Evolutionary conservation across 495 filamentous ascomycete genomes (phyloP), one percentile per base, ranked within the genome.

Genomic region (Durotheca rogersii): DNA sequence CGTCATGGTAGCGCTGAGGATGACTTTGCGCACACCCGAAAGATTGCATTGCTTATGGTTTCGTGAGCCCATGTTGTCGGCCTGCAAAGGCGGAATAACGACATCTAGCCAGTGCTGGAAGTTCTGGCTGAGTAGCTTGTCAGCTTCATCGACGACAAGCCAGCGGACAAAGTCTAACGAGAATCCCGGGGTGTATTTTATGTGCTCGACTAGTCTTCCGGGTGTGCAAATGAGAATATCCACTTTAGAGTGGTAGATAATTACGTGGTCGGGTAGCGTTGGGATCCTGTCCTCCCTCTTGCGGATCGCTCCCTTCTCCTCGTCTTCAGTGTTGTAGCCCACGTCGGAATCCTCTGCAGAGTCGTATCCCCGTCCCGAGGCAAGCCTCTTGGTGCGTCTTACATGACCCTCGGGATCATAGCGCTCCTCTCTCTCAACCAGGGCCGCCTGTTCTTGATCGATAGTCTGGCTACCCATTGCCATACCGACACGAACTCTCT

Each of bases 1-100:
- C 1, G 90, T 95, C 88, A 98, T 95, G 0, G 94, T 96, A 6
- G 93, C 93, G 63, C 89, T 95, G 7, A 96, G 74, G 27, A 95
- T 72, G 16, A 96, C 74, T 65, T 95, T 95, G 33, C 81, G 70
- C 33, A 80, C 72, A 7, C 80, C 68, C 0, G 73, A 67, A 19
- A 69, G 56, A 52, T 73, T 71, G 10, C 66, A 73, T 7, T 73
- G 74, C 34, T 76, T 78, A n/a, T 78, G 72, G 38, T 76, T 75
- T 5, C 76, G 72, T 2, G 64, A 48, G 6, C 56, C 53, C 1
- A 48, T 66, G 19, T 69, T 66, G 42, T 74, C 71, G 3, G 65
- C 62, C 51, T 85, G 75, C 37, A 95, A 64, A 5, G 75, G 79
- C 1, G 74, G 75, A 62, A 89, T 82, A 3, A 95, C 81, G 2